These are phyloP conservation scores for Forsythia viridissima DNA, from an alignment of 257 asterid genomes.

Conservation along the genomic window DNA sequence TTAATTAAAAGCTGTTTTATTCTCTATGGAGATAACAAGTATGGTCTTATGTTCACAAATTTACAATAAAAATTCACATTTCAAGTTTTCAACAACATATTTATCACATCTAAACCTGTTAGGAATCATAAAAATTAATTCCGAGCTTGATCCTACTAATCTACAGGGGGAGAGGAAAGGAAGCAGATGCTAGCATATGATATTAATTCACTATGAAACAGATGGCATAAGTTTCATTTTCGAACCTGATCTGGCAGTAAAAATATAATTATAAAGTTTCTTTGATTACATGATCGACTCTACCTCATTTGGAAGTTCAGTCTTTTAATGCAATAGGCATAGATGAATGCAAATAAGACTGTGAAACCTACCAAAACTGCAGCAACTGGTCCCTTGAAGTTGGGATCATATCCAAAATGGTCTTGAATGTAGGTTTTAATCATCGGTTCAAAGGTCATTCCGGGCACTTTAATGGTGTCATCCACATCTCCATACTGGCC, in stretches of 20 bases:
- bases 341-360: slow-evolving; percentile 56
- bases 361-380: slow-evolving; percentile 56
- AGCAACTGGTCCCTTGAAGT: slow-evolving; percentile 63
- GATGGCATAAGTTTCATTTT: not conserved
- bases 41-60: no score
- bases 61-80: no score
- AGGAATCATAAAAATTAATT: no score
- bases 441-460: slow-evolving; percentile 42
- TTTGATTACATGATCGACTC: not conserved
- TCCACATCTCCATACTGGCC: slow-evolving; percentile 80
- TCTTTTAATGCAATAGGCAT: slow-evolving; percentile 63
- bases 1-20: no score
- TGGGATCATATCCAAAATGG: slow-evolving; percentile 66
- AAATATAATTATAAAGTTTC: not conserved
- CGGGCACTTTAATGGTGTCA: slow-evolving; percentile 43
- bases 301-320: slow-evolving; percentile 62
- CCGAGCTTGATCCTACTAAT: no score
- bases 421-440: slow-evolving; percentile 51
- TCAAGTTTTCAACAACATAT: no score
- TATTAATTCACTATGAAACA: not conserved
- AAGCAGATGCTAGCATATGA: no score
- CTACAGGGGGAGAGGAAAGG: no score
- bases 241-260: not conserved
- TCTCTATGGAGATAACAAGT: no score
- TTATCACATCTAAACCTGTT: no score